A percentile compares a stretch with the other conserved stretches of the same genome.
phyloP scores from a whole-genome alignment of 305 asterid species.

The Fraxinus albicans region DNA sequence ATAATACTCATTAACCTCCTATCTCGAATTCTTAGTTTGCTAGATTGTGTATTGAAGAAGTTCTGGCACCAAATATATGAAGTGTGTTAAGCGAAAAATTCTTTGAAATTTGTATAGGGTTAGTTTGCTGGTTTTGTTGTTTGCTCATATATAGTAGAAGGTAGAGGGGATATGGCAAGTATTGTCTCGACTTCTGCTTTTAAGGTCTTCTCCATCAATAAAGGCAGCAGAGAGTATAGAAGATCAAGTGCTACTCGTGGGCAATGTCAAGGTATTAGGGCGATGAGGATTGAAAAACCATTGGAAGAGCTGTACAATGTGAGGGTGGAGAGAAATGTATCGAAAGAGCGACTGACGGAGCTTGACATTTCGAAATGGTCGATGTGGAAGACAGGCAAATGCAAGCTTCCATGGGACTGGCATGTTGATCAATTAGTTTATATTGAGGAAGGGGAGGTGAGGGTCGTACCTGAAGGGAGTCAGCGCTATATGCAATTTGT shows the following conservation, averaged over 20 bases:
- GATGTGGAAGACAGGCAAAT: constrained; percentile 85
- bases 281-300: constrained; percentile 66
- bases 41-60: neutral
- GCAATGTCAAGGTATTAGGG: constrained; percentile 29
- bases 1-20: neutral
- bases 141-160: constrained; percentile 1
- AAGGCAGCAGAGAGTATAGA: constrained; percentile 16
- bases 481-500: constrained; percentile 67
- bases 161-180: constrained; percentile 42
- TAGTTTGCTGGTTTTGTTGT: neutral
- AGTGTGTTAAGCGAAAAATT: neutral
- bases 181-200: constrained; percentile 38
- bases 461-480: constrained; percentile 95
- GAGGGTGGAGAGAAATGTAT: constrained; percentile 68
- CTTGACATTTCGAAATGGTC: constrained; percentile 82
- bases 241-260: constrained; percentile 9
- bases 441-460: constrained; percentile 93
- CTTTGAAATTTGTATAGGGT: neutral
- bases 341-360: constrained; percentile 60
- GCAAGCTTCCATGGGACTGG: constrained; percentile 98
- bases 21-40: neutral
- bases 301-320: constrained; percentile 90
- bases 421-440: constrained; percentile 92
- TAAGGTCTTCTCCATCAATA: constrained; percentile 31
- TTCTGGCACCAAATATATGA: neutral